These are phyloP conservation scores for Aureobasidium pullulans DNA, from an alignment of 2,329 filamentous ascomycete genomes.

Conservation along the genomic window DNA sequence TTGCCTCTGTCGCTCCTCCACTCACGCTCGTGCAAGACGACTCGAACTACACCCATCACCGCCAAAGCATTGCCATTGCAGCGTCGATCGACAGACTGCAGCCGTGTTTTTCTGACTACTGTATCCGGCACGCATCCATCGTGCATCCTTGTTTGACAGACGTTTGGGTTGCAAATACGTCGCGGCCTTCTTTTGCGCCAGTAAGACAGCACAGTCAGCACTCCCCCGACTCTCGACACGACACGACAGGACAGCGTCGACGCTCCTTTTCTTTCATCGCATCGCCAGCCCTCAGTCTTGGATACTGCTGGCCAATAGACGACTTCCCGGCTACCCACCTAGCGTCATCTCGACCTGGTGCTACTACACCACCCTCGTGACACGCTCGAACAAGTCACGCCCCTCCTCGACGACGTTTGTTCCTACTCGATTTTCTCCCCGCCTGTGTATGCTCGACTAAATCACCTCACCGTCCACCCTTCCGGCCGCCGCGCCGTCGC, in stretches of 20 bases:
- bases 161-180: neutral
- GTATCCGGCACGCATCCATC: neutral
- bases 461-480: neutral
- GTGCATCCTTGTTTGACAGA: slow-evolving; percentile 1
- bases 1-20: neutral
- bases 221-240: neutral
- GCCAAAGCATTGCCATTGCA: neutral
- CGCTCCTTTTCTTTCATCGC: neutral
- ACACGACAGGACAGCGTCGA: neutral
- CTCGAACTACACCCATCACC: neutral
- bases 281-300: neutral
- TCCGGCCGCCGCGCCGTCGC: slow-evolving; percentile 10
- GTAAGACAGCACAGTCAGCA: slow-evolving; percentile 8
- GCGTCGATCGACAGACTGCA: neutral
- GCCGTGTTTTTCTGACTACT: slow-evolving; percentile 5
- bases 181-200: neutral
- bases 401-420: neutral
- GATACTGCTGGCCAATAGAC: slow-evolving; percentile 7
- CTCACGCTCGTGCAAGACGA: neutral
- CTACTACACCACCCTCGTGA: slow-evolving; percentile 12
- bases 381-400: neutral
- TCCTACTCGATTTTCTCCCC: neutral
- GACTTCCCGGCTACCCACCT: neutral
- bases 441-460: slow-evolving; percentile 8
- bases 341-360: slow-evolving; percentile 13